phyloP scores from a whole-genome alignment of 2,329 filamentous ascomycete genomes.

The Sporothrix sp. region DNA sequence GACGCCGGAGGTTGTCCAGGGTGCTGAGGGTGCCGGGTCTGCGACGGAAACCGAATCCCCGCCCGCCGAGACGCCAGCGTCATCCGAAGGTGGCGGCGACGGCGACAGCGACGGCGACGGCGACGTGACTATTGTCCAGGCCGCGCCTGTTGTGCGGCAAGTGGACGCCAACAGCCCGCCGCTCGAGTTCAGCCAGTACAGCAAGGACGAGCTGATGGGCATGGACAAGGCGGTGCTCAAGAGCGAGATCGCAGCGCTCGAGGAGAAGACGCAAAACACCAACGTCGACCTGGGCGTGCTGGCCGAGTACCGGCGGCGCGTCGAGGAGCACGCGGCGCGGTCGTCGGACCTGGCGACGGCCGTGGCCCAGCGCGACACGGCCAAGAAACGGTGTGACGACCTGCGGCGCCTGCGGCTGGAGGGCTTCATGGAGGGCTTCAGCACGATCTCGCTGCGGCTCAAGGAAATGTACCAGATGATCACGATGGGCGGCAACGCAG shows the following conservation, averaged over 20 bases:
- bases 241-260: slow-evolving; percentile 51
- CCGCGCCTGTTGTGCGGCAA: slow-evolving; percentile 5
- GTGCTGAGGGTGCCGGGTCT: slow-evolving; percentile 15
- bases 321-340: slow-evolving; percentile 31
- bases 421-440: slow-evolving; percentile 98
- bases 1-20: slow-evolving; percentile 11
- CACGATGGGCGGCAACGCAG: slow-evolving; percentile 97
- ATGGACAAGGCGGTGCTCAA: slow-evolving; percentile 55
- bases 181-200: slow-evolving; percentile 64
- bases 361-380: slow-evolving; percentile 67
- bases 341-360: slow-evolving; percentile 77
- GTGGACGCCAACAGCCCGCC: slow-evolving; percentile 26
- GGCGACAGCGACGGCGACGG: slow-evolving; percentile 17
- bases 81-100: slow-evolving; percentile 10
- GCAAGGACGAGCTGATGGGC: slow-evolving; percentile 56
- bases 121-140: slow-evolving; percentile 27
- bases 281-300: slow-evolving; percentile 77
- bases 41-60: slow-evolving; percentile 4
- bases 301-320: slow-evolving; percentile 31
- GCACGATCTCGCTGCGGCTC: slow-evolving; percentile 80
- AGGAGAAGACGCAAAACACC: slow-evolving; percentile 69
- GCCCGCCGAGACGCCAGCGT: background rate
- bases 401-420: slow-evolving; percentile 82
- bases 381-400: slow-evolving; percentile 88
- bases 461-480: slow-evolving; percentile 99